These are phyloP conservation scores for Euphorbia corollata DNA, from an alignment of 441 rosid genomes.

Conservation along the genomic window DNA sequence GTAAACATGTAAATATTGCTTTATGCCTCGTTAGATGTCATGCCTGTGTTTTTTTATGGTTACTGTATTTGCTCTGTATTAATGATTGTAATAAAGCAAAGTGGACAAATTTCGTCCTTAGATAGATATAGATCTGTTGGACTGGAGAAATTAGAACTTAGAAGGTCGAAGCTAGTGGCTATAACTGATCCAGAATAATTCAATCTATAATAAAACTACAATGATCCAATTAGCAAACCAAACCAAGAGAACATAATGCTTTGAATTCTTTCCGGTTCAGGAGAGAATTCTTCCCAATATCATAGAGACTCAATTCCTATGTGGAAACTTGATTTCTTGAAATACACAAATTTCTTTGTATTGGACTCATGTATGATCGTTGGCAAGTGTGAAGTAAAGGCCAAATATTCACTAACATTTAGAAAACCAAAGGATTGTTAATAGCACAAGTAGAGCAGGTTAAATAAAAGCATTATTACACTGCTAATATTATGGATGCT, in stretches of 20 bases:
- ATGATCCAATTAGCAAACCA: not conserved
- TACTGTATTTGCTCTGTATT: not conserved
- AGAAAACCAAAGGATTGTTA: too few species aligned
- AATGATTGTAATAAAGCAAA: constrained; percentile 1
- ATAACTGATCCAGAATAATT: not conserved
- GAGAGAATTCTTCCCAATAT: not conserved
- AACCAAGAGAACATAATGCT: not conserved
- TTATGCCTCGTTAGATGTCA: not conserved
- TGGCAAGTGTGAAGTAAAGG: too few species aligned
- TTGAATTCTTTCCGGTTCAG: not conserved
- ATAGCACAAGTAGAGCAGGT: too few species aligned
- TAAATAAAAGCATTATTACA: too few species aligned
- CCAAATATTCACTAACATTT: too few species aligned
- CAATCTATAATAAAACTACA: not conserved
- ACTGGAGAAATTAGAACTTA: too few species aligned
- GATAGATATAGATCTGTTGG: not conserved
- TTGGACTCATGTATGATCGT: too few species aligned
- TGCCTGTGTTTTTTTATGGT: not conserved
- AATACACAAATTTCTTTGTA: too few species aligned
- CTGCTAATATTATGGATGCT: too few species aligned
- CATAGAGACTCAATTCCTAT: not conserved
- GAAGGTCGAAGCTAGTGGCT: too few species aligned
- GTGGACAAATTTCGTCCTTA: too few species aligned
- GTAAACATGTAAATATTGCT: not conserved
- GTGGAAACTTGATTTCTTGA: not conserved